Evolutionary conservation across 345 rosid genomes (phyloP), one percentile per base, ranked within the genome.

Genomic region (Kandelia obovata): DNA sequence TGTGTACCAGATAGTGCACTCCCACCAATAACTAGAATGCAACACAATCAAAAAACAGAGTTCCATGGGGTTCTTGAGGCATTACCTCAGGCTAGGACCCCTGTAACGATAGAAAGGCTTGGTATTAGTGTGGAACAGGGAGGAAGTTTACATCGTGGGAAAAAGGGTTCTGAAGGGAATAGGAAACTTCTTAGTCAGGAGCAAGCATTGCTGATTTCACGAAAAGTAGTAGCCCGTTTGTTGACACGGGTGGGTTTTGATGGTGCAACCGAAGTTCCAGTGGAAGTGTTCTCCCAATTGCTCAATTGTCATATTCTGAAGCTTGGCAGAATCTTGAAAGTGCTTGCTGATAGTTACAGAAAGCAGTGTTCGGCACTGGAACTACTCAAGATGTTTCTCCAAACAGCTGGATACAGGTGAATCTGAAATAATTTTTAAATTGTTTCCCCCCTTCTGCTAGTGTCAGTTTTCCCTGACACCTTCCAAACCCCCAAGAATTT

Each of bases 351-450:
- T 76, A 89, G 84, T 82, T 94, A 94, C 85, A 83, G 82, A 77
- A 85, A 83, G 77, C 95, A 91, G 71, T 91, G 89, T 80, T 88
- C 98, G 20, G 96, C 95, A 17, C 37, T 80, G 66, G 97, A 91
- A 79, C 81, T 94, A 69, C 77, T 94, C 59, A 89, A 82, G 77
- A 94, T 94, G 97, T 94, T 94, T 77, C 92, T 94, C 73, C 89
- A 89, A 67, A 79, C 81, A 27, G 71, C 81, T 6, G 95, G 95
- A 61, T 68, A 81, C 72, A 79, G 92, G 97, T 91, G 71, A 77
- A 79, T 59, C 67, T 69, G 39, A 46, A 60, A 47, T 60, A 28
- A 46, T 60, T 20, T 65, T 8, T 4, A 8, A 15, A 56, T 25
- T 17, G 1, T 21, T 25, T 56, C 25, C 31, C 19, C 49, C 49